Evolutionary conservation across 2,329 filamentous ascomycete genomes (phyloP).

Genomic region (Pseudogymnoascus sp.): DNA sequence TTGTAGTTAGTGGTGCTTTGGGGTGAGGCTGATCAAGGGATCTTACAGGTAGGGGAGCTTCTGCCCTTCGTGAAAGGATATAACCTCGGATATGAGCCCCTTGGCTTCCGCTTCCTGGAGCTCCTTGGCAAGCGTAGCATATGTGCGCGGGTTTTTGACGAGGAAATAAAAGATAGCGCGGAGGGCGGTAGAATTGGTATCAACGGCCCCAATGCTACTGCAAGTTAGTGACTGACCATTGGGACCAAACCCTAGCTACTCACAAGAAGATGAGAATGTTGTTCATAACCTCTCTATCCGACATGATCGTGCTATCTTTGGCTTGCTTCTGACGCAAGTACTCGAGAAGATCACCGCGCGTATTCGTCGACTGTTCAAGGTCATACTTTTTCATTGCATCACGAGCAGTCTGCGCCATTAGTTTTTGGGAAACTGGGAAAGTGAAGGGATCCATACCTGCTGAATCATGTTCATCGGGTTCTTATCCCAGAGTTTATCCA

Average conservation of each 20-base stretch:
- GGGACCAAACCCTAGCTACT: neutral
- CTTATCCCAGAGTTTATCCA: neutral
- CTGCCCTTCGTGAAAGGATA: slow-evolving; percentile 10
- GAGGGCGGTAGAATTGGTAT: slow-evolving; percentile 16
- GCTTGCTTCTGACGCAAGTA: neutral
- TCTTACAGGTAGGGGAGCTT: slow-evolving; percentile 14
- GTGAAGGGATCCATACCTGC: neutral
- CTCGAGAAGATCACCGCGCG: neutral
- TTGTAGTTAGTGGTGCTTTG: neutral
- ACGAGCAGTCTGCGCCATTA: neutral
- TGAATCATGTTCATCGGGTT: slow-evolving; percentile 6
- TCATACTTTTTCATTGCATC: neutral
- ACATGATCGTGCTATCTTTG: neutral
- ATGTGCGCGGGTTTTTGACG: slow-evolving; percentile 11
- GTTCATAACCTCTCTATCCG: neutral
- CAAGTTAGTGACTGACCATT: neutral
- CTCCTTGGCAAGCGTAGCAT: slow-evolving; percentile 13
- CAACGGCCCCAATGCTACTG: slow-evolving; percentile 13
- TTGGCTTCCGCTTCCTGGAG: slow-evolving; percentile 9
- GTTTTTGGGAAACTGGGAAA: no score
- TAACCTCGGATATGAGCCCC: slow-evolving; percentile 8
- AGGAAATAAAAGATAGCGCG: slow-evolving; percentile 17
- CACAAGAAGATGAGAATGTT: neutral
- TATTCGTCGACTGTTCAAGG: neutral
- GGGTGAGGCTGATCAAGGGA: neutral